Base-by-base conservation (phyloP, 768 basidiomycete species). In the Suillus subluteus region DNA sequence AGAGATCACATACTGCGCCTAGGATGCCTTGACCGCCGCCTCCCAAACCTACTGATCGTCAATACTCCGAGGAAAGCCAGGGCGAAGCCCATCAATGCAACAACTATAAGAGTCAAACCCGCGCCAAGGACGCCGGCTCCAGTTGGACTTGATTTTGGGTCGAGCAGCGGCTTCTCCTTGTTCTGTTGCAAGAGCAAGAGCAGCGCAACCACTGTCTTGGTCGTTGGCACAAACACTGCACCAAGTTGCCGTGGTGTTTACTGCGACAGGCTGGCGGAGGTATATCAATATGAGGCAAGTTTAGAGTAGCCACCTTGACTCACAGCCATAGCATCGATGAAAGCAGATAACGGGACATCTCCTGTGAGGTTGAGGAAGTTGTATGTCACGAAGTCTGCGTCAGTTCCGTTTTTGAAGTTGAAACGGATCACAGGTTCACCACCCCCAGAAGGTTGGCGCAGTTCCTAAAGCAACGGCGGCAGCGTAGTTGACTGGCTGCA, bases 81-180 rank as follows among this genome's bases (percentile, higher is more conserved):
- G 18, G 79, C 66, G 3, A 71, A 77, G 21, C 85, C 69, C 68
- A 82, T 75, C 15, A 78, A 67, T 40, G 82, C 69, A 50, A 75
- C 75, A 13, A 86, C 79, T 6, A 76, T 82, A 46, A 87, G 70
- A 15, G 82, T 82, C 66, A 89, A 71, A 15, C 86, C 86, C 4
- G 89, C 89, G 37, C 89, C 89, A 16, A 91, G 78, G 77, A 89
- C 87, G 1, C 89, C 89, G n/a, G 89, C 88, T 8, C 87, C 89
- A 9, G 89, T 82, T 0, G 81, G 82, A 67, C 81, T n/a, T 81
- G 69, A 89, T 82, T 15, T 68, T 78, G 63, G 69, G 78, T 63
- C 68, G 65, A 65, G 77, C 75, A 6, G 81, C 83, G n/a, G 78
- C 70, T 12, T 40, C 69, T 4, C 43, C 76, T 59, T 77, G 71